These are phyloP conservation scores for Calonectria crousiana DNA, from an alignment of 2,329 filamentous ascomycete species.

Conservation along the genomic window DNA sequence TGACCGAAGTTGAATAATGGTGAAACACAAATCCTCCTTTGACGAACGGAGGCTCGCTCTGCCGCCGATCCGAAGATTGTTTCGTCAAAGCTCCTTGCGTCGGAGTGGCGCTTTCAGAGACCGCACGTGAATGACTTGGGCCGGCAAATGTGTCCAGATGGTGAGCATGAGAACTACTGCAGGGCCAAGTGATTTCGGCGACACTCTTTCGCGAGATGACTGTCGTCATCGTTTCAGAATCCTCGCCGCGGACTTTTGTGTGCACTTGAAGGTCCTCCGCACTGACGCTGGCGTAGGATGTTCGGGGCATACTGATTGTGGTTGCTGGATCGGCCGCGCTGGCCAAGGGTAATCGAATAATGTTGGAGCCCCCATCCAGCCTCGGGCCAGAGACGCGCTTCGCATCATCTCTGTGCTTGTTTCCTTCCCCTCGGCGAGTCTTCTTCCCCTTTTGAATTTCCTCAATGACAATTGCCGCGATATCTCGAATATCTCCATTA, in stretches of 20 bases:
- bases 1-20: slow-evolving; percentile 37
- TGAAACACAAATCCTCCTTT: slow-evolving; percentile 33
- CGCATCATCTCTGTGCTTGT: slow-evolving; percentile 15
- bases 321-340: slow-evolving; percentile 47
- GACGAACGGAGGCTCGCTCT: slow-evolving; percentile 22
- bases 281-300: slow-evolving; percentile 45
- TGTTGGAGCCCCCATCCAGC: slow-evolving; percentile 34
- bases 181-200: slow-evolving; percentile 48
- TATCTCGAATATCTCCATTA: slow-evolving; percentile 39
- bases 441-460: slow-evolving; percentile 27
- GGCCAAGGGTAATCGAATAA: slow-evolving; percentile 41
- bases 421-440: slow-evolving; percentile 3
- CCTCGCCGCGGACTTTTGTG: slow-evolving; percentile 34
- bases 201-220: slow-evolving; percentile 46
- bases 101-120: slow-evolving; percentile 39
- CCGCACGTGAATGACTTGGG: slow-evolving; percentile 21
- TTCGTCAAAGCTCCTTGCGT: slow-evolving; percentile 23
- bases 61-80: slow-evolving; percentile 27
- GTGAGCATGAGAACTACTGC: slow-evolving; percentile 22
- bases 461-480: slow-evolving; percentile 36
- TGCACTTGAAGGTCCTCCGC: slow-evolving; percentile 36
- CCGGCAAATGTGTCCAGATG: not conserved
- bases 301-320: slow-evolving; percentile 49
- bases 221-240: slow-evolving; percentile 41
- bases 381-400: slow-evolving; percentile 29